phyloP scores from a whole-genome alignment of 148 eudicot genomes.

The Agrostemma githago region DNA sequence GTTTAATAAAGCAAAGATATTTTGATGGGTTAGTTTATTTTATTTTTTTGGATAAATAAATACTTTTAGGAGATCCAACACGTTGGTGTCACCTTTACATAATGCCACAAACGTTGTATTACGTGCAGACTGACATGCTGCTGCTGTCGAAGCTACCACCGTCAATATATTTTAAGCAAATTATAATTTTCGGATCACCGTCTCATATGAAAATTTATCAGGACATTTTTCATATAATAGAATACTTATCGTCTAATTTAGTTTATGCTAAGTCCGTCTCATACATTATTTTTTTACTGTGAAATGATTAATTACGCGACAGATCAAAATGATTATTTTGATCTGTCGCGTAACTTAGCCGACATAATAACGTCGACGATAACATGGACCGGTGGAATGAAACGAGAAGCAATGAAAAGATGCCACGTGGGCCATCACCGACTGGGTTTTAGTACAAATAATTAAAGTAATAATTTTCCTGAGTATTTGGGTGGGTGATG shows the following conservation, averaged over 20 bases:
- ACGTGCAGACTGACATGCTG: background rate
- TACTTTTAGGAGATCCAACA: background rate
- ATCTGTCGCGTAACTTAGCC: background rate
- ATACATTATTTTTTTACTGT: too few species aligned
- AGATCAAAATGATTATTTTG: too few species aligned
- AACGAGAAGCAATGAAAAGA: background rate
- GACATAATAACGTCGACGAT: background rate
- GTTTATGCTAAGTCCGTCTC: too few species aligned
- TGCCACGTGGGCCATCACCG: slow-evolving; percentile 23
- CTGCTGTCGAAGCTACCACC: background rate
- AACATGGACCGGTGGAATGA: slow-evolving; percentile 19
- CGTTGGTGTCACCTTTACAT: background rate
- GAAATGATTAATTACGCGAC: too few species aligned
- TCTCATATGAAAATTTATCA: too few species aligned
- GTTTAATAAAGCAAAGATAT: too few species aligned
- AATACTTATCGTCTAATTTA: too few species aligned
- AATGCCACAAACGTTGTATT: background rate
- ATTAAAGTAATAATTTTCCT: background rate
- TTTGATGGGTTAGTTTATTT: too few species aligned
- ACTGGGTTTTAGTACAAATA: background rate
- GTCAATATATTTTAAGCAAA: too few species aligned
- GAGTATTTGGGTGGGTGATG: slow-evolving; percentile 18
- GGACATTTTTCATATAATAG: too few species aligned
- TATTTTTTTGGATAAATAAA: too few species aligned
- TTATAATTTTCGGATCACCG: too few species aligned